phyloP scores from a whole-genome alignment of 2,329 filamentous ascomycete species.

The Nakataea oryzae region DNA sequence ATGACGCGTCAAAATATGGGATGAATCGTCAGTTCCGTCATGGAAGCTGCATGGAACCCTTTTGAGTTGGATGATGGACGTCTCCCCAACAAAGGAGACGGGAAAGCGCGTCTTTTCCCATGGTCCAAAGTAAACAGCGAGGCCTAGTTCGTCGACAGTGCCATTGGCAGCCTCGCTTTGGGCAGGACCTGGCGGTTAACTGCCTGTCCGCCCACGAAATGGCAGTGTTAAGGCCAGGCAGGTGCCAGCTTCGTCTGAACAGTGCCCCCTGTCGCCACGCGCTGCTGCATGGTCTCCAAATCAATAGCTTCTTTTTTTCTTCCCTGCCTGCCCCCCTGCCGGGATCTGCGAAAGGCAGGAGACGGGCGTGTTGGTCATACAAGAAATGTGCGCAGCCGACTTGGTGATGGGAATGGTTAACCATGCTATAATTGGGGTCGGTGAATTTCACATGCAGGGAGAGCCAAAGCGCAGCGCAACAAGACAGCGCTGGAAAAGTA shows the following conservation, averaged over 20 bases:
- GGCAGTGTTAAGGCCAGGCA: too few relatives aligned
- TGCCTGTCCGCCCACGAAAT: neutral
- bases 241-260: neutral
- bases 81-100: too few relatives aligned
- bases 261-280: neutral
- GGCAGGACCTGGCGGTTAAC: neutral
- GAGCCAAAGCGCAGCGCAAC: neutral
- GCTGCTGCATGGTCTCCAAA: too few relatives aligned
- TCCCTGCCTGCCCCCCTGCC: too few relatives aligned
- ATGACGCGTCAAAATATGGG: neutral
- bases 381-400: neutral
- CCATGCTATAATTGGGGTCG: too few relatives aligned
- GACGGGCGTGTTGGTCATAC: neutral
- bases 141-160: neutral
- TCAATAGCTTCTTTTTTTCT: too few relatives aligned
- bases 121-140: neutral
- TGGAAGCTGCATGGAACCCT: neutral
- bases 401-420: too few relatives aligned
- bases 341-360: neutral
- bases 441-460: neutral
- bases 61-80: too few relatives aligned
- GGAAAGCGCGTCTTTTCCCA: neutral
- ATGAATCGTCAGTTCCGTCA: neutral
- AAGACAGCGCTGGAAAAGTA: neutral
- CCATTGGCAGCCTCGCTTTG: neutral